Evolutionary conservation across 169 alveolate genomes (phyloP).

Genomic region (Amoebophrya sp.): DNA sequence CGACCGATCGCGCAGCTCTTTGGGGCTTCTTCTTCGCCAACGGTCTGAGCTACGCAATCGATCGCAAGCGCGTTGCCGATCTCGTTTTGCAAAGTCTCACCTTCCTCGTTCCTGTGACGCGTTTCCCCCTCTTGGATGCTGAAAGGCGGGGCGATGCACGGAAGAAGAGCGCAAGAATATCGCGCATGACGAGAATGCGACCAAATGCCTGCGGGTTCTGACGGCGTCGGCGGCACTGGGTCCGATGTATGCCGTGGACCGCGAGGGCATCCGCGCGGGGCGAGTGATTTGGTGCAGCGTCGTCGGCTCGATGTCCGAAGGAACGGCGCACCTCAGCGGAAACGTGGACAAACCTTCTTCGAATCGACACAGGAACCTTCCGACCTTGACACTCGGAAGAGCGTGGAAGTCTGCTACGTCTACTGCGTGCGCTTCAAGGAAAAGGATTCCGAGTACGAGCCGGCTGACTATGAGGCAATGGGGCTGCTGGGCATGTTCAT

Average conservation of each 20-base stretch:
- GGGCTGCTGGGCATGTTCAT: background rate
- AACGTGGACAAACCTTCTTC: background rate
- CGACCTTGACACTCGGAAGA: background rate
- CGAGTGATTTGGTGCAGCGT: background rate
- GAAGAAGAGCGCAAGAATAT: background rate
- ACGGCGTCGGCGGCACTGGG: background rate
- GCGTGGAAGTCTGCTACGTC: background rate
- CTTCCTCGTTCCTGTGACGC: too few relatives aligned
- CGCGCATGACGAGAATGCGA: background rate
- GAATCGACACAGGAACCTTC: too few relatives aligned
- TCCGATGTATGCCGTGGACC: background rate
- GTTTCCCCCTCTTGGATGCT: too few relatives aligned
- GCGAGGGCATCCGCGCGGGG: background rate
- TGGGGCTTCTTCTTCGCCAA: too few relatives aligned
- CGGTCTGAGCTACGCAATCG: too few relatives aligned
- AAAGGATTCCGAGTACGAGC: background rate
- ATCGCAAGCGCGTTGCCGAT: too few relatives aligned
- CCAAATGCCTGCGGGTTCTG: background rate
- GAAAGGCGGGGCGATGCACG: background rate
- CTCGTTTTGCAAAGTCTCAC: too few relatives aligned
- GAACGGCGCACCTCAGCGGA: background rate
- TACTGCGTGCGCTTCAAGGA: background rate
- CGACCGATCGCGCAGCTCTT: too few relatives aligned
- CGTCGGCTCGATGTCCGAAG: background rate
- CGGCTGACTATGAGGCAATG: background rate